Evolutionary conservation across 2,329 filamentous ascomycete genomes (phyloP).

Genomic region (Neofusicoccum sp.): DNA sequence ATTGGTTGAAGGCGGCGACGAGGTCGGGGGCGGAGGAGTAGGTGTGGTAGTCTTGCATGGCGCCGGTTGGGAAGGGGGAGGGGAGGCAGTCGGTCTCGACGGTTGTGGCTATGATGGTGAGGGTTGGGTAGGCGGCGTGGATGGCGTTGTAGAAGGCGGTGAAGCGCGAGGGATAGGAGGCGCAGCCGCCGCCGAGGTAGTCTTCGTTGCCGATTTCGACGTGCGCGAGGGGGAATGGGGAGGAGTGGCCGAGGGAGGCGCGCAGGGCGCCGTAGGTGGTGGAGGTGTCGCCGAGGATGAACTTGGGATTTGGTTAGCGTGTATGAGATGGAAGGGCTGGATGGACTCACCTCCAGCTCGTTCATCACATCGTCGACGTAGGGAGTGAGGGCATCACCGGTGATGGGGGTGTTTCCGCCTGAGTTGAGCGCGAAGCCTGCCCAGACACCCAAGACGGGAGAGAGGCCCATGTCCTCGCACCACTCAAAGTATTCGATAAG

Average conservation of each 20-base stretch:
- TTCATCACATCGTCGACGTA: slow-evolving; percentile 64
- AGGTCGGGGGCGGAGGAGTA: slow-evolving; percentile 44
- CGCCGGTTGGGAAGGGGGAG: slow-evolving; percentile 33
- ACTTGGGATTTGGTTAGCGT: slow-evolving; percentile 32
- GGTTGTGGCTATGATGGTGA: slow-evolving; percentile 58
- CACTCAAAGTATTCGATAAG: slow-evolving; percentile 64
- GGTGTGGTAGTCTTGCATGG: slow-evolving; percentile 52
- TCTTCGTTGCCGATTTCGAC: slow-evolving; percentile 73
- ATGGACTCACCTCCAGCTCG: slow-evolving; percentile 54
- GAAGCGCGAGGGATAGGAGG: slow-evolving; percentile 55
- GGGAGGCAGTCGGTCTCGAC: slow-evolving; percentile 29
- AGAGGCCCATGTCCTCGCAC: slow-evolving; percentile 63
- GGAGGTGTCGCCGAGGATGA: slow-evolving; percentile 57
- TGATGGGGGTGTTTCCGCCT: slow-evolving; percentile 49
- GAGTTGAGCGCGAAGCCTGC: slow-evolving; percentile 54
- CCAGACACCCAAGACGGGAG: slow-evolving; percentile 60
- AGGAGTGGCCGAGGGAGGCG: slow-evolving; percentile 61
- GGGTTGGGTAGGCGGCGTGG: slow-evolving; percentile 57
- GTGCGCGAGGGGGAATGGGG: slow-evolving; percentile 63
- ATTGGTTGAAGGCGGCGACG: slow-evolving; percentile 53
- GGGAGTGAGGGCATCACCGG: slow-evolving; percentile 54
- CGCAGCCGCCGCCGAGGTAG: slow-evolving; percentile 53
- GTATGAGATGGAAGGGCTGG: background rate
- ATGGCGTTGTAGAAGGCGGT: slow-evolving; percentile 63
- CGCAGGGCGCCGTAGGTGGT: slow-evolving; percentile 62